Conservation (phyloP, 225 moss, liverwort and hornwort genomes). For the Takakia lepidozioides region DNA sequence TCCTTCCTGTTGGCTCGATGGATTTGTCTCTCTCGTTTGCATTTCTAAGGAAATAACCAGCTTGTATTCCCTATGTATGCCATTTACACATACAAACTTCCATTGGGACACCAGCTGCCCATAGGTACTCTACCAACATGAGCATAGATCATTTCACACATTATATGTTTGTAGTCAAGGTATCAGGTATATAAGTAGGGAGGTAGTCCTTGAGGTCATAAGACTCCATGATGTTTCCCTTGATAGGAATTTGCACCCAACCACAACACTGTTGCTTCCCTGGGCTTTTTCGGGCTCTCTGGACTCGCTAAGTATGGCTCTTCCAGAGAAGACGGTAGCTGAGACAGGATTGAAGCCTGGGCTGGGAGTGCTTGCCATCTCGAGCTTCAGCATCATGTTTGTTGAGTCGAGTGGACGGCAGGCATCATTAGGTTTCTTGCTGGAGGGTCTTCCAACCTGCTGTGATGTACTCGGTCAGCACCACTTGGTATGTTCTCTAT, state of each 20-base stretch:
- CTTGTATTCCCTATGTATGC: no score
- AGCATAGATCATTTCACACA: no score
- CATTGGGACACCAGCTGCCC: no score
- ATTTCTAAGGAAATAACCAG: no score
- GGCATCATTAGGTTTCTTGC: slow-evolving; percentile 26
- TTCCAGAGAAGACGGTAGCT: slow-evolving; percentile 4
- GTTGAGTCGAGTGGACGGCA: slow-evolving; percentile 47
- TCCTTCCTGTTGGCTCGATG: no score
- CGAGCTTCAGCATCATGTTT: slow-evolving; percentile 31
- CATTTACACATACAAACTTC: no score
- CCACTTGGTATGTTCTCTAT: no score
- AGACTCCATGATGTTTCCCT: no score
- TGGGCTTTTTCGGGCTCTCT: slow-evolving; percentile 28
- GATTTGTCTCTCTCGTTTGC: background rate
- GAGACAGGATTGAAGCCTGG: slow-evolving; percentile 39
- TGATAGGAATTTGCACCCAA: slow-evolving; percentile 52
- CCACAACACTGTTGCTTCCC: slow-evolving; percentile 44
- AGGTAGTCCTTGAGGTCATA: no score
- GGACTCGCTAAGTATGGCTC: background rate
- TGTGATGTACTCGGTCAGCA: slow-evolving; percentile 26
- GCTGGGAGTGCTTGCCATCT: slow-evolving; percentile 38
- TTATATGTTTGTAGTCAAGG: no score
- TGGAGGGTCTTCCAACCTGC: slow-evolving; percentile 47
- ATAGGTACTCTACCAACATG: no score
- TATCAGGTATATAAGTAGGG: no score